phyloP scores from a whole-genome alignment of 1,284 basidiomycete genomes.

The Irpex rosettiformis region DNA sequence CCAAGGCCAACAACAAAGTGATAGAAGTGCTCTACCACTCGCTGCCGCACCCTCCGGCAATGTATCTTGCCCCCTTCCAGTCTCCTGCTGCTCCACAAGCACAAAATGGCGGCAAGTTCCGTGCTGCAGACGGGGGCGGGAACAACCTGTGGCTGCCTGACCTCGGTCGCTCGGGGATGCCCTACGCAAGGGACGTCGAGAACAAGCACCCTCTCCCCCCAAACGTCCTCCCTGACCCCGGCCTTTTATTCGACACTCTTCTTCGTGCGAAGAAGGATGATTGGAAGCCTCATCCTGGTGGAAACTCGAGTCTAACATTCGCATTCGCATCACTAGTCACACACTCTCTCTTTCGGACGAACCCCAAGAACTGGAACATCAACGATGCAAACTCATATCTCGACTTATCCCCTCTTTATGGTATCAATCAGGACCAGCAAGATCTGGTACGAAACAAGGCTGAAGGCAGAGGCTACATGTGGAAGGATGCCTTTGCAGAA shows the following conservation, averaged over 20 bases:
- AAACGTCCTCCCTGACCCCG: conserved; percentile 60
- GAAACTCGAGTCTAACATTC: conserved; percentile 66
- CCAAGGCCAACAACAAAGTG: conserved; percentile 48
- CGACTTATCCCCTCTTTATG: conserved; percentile 73
- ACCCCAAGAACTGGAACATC: conserved; percentile 44
- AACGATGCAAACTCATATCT: conserved; percentile 74
- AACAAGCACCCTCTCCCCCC: conserved; percentile 40
- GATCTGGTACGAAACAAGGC: conserved; percentile 17
- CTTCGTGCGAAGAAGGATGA: conserved; percentile 45
- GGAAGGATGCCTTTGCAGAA: conserved; percentile 17
- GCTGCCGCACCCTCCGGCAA: conserved; percentile 69
- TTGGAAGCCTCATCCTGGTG: conserved; percentile 38
- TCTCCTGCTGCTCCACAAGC: conserved; percentile 4
- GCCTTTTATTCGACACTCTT: conserved; percentile 70
- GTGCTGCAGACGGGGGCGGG: conserved; percentile 67
- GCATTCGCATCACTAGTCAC: conserved; percentile 74
- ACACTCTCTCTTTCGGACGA: conserved; percentile 68
- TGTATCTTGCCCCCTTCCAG: conserved; percentile 51
- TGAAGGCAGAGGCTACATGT: conserved; percentile 14
- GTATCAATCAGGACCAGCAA: conserved; percentile 31
- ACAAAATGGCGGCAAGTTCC: conserved; percentile 45
- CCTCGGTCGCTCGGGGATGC: conserved; percentile 70
- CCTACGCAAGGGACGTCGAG: conserved; percentile 74
- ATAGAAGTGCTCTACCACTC: conserved; percentile 70
- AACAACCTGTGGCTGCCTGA: conserved; percentile 73